Base-by-base conservation (phyloP, 768 basidiomycete species). In the Lentinula detonsa region DNA sequence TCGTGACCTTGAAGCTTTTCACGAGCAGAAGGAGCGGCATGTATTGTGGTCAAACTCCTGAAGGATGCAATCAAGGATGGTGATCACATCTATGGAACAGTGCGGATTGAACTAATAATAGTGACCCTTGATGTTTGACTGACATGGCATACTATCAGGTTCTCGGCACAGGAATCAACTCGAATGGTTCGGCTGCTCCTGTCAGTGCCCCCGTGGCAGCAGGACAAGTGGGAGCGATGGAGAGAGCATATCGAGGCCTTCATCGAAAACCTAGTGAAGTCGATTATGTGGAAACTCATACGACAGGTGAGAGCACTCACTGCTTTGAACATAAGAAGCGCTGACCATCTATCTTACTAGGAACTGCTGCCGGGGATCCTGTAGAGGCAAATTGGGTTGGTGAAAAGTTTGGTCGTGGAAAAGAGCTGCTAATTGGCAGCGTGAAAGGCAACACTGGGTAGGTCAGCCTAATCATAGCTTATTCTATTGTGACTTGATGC, bases 281-380 rank as follows among this genome's bases (percentile, higher is more conserved):
- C 2, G 81, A 81, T 61, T 83, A 72, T 63, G 72, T 83, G 0
- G 82, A 83, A 64, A 62, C 79, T 11, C 82, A 84, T 61, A 79
- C 77, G 16, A 82, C 82, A 16, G 81, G 78, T 69, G 54, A 37
- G 65, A 57, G 51, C n/a, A 16, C 28, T 28, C 28, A 28, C 23
- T 8, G 9, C 23, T 3, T 46, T 8, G 5, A 34, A 9, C 46
- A 15, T 46, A 50, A 4, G 9, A 50, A 33, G 1, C 5, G 28
- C 53, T n/a, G 42, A 49, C 40, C 34, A 10, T 6, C 43, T n/a
- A 18, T 9, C 16, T 7, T 10, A 52, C 15, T 54, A 70, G 72
- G 73, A 1, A 82, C 82, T 2, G 73, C 76, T 43, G 72, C 68
- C 35, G 82, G 81, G 0, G 82, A 83, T 61, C 81, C 82, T 1